Evolutionary conservation across 2,329 filamentous ascomycete genomes (phyloP).

Genomic region (Emericellopsis atlantica): DNA sequence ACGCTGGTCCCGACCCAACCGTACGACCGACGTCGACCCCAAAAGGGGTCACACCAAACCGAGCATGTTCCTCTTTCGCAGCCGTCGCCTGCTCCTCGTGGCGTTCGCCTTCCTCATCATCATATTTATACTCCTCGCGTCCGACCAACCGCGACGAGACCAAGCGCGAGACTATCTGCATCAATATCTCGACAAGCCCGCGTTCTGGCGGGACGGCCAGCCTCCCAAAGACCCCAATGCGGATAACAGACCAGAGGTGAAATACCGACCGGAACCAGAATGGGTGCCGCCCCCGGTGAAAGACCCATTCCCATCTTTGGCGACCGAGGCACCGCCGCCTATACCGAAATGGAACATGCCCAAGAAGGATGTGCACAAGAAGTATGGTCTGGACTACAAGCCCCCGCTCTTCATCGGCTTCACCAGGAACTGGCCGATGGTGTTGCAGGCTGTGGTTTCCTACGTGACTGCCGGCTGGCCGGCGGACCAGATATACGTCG

Average conservation of each 20-base stretch:
- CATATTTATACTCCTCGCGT: conserved; percentile 1
- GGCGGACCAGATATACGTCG: conserved; percentile 38
- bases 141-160: not conserved
- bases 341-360: conserved; percentile 32
- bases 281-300: conserved; percentile 21
- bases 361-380: conserved; percentile 20
- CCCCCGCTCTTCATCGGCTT: conserved; percentile 48
- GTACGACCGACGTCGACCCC: not conserved
- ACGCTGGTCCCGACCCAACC: no score
- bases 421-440: conserved; percentile 39
- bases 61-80: conserved; percentile 1
- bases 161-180: conserved; percentile 3
- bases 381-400: conserved; percentile 20
- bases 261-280: conserved; percentile 18
- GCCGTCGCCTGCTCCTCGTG: conserved; percentile 3
- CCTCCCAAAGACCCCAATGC: conserved; percentile 9
- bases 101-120: conserved; percentile 1
- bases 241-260: no score
- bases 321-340: conserved; percentile 20
- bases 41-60: not conserved
- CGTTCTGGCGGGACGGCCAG: conserved; percentile 2
- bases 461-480: conserved; percentile 50
- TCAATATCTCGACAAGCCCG: conserved; percentile 1
- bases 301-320: conserved; percentile 29
- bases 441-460: conserved; percentile 40